These are phyloP conservation scores for Tricharina praecox DNA, from an alignment of 495 filamentous ascomycete species.

Conservation along the genomic window DNA sequence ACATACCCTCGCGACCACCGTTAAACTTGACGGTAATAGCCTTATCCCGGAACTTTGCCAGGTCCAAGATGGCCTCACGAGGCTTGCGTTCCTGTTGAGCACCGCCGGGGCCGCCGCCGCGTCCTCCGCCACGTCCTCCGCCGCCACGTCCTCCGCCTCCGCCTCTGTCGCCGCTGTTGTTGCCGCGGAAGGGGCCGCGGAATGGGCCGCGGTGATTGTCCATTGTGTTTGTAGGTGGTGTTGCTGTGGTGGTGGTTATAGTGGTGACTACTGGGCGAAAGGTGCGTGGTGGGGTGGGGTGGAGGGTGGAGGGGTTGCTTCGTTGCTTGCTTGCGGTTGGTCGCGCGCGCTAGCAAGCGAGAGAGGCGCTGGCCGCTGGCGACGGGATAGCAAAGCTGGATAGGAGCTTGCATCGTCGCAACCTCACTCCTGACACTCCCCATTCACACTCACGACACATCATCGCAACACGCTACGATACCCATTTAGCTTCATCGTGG, in stretches of 20 bases:
- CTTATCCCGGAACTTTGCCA: conserved; percentile 93
- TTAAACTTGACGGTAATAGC: conserved; percentile 88
- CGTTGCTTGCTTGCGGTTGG: too few species aligned
- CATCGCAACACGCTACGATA: too few species aligned
- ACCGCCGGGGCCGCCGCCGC: conserved; percentile 31
- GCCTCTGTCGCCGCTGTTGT: conserved; percentile 24
- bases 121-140: conserved; percentile 29
- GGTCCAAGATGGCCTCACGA: conserved; percentile 94
- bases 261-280: neutral
- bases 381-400: too few species aligned
- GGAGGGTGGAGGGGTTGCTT: conserved; percentile 1
- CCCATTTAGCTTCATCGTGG: too few species aligned
- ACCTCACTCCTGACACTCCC: too few species aligned
- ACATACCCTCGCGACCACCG: conserved; percentile 75
- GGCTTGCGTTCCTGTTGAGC: conserved; percentile 58
- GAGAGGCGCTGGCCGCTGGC: too few species aligned
- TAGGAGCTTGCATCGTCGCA: too few species aligned
- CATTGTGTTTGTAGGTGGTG: neutral
- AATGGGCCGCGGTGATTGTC: neutral
- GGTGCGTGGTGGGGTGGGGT: neutral
- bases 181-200: conserved; percentile 1
- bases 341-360: too few species aligned
- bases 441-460: too few species aligned
- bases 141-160: conserved; percentile 31
- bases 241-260: conserved; percentile 1